These are phyloP conservation scores for Bonnemaisonia californica DNA, from an alignment of 31 red algal genomes.

Conservation along the genomic window DNA sequence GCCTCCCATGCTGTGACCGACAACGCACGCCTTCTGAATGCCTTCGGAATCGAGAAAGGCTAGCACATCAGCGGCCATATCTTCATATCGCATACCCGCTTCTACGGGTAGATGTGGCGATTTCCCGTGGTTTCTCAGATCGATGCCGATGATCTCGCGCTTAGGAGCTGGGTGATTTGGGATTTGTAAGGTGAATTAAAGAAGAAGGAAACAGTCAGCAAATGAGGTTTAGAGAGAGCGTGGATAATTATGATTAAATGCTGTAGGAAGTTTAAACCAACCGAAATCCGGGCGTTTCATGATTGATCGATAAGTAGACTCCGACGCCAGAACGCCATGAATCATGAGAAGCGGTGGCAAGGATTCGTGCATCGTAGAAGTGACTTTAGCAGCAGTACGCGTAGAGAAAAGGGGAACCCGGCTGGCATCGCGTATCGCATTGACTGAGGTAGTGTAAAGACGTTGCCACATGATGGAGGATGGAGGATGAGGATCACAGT, in stretches of 20 bases:
- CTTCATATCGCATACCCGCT: slow-evolving; percentile 63
- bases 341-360: slow-evolving; percentile 80
- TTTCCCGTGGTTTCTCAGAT: slow-evolving; percentile 90
- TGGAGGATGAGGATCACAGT: too few relatives aligned
- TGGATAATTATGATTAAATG: too few relatives aligned
- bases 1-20: slow-evolving; percentile 95
- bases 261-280: too few relatives aligned
- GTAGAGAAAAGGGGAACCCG: slow-evolving; percentile 21
- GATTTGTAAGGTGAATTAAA: background rate
- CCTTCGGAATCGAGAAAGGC: slow-evolving; percentile 59
- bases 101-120: slow-evolving; percentile 62
- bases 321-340: slow-evolving; percentile 89
- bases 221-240: background rate
- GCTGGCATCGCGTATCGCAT: background rate
- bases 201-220: background rate
- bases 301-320: slow-evolving; percentile 77
- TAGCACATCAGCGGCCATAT: slow-evolving; percentile 77
- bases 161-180: slow-evolving; percentile 28
- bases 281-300: slow-evolving; percentile 87
- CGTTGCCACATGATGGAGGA: too few relatives aligned
- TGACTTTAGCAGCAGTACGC: background rate
- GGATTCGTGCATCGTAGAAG: background rate
- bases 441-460: too few relatives aligned
- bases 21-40: slow-evolving; percentile 46
- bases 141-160: slow-evolving; percentile 73